A percentile compares a stretch with the other conserved stretches of the same genome.
Conservation (phyloP, 495 filamentous ascomycete species). For the Penicillium taxi region DNA sequence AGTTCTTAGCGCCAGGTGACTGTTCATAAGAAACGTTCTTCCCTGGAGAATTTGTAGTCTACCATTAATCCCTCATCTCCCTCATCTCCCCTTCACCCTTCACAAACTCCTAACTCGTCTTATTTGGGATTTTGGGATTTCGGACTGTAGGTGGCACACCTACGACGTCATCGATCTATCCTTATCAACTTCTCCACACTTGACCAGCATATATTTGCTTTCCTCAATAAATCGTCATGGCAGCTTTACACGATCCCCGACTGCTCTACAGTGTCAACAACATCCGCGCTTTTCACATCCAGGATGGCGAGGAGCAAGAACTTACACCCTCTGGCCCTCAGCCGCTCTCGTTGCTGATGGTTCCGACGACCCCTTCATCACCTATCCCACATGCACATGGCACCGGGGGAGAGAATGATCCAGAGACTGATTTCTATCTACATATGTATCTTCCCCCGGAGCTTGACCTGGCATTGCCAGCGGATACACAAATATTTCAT, state of each 20-base stretch:
- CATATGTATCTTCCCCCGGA: constrained; percentile 91
- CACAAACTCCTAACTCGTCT: background rate
- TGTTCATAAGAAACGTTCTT: constrained; percentile 16
- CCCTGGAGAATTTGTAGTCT: background rate
- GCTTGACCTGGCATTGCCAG: constrained; percentile 80
- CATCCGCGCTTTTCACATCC: constrained; percentile 79
- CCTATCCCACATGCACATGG: constrained; percentile 47
- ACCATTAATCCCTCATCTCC: background rate
- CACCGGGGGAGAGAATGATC: constrained; percentile 18
- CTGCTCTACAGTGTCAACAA: constrained; percentile 77
- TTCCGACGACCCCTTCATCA: constrained; percentile 69
- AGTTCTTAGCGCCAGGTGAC: constrained; percentile 21
- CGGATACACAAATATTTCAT: constrained; percentile 91
- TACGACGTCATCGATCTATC: background rate
- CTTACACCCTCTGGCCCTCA: constrained; percentile 81
- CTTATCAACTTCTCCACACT: background rate
- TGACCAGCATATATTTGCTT: background rate
- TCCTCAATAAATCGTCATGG: constrained; percentile 6
- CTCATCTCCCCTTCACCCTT: background rate
- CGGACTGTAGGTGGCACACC: background rate
- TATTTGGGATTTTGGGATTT: background rate
- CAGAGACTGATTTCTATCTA: constrained; percentile 90
- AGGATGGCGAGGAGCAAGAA: constrained; percentile 73
- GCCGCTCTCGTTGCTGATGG: constrained; percentile 87
- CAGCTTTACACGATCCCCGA: constrained; percentile 53